Conservation (phyloP, 2,329 filamentous ascomycete species). For the Golovinomyces cichoracearum region DNA sequence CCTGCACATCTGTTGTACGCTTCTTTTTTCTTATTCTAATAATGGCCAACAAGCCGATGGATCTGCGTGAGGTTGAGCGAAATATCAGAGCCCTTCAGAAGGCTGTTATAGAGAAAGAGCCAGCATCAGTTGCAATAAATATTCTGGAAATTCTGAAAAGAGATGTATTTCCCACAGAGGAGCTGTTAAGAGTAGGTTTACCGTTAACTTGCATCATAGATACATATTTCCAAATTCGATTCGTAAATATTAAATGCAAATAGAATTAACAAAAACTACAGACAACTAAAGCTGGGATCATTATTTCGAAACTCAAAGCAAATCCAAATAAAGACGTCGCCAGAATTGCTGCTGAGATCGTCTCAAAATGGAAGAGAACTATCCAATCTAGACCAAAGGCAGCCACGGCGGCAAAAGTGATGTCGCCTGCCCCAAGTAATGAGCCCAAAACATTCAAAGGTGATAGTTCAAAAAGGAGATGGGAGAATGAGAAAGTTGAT, state of each 20-base stretch:
- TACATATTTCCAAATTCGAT: background rate
- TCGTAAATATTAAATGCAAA: background rate
- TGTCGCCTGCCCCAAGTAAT: slow-evolving; percentile 19
- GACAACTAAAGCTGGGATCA: slow-evolving; percentile 73
- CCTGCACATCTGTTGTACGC: too few relatives aligned
- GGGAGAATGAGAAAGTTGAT: slow-evolving; percentile 57
- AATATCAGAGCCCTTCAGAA: slow-evolving; percentile 39
- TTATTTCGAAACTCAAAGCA: slow-evolving; percentile 54
- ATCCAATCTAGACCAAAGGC: slow-evolving; percentile 33
- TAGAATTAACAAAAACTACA: slow-evolving; percentile 14
- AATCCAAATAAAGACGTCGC: slow-evolving; percentile 64
- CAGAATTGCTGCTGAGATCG: slow-evolving; percentile 52
- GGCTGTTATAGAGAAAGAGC: slow-evolving; percentile 48
- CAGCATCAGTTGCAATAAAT: slow-evolving; percentile 41
- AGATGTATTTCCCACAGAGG: slow-evolving; percentile 62
- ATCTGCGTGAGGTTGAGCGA: slow-evolving; percentile 12
- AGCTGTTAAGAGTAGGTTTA: slow-evolving; percentile 50
- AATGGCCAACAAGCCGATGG: slow-evolving; percentile 6
- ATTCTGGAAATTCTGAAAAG: slow-evolving; percentile 58
- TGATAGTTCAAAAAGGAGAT: slow-evolving; percentile 54
- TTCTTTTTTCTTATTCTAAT: too few relatives aligned
- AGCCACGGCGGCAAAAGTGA: slow-evolving; percentile 9
- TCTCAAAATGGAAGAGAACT: slow-evolving; percentile 63
- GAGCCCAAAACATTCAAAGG: slow-evolving; percentile 27
- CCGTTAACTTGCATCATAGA: too few relatives aligned